Conservation (phyloP, 2,329 filamentous ascomycete genomes). For the Sclerotinia nivalis region DNA sequence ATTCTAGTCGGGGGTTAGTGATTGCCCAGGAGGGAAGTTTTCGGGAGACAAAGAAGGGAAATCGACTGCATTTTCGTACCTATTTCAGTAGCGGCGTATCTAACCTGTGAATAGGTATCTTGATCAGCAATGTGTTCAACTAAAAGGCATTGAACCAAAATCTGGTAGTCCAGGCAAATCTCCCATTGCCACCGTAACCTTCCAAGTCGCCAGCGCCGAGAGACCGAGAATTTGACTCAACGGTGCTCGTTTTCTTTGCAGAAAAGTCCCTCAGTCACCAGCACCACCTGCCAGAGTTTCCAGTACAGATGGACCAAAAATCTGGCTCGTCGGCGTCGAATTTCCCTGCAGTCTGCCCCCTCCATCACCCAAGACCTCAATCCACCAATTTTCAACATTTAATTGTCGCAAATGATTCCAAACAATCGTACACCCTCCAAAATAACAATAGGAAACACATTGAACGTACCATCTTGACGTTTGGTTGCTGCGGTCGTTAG, state of each 20-base stretch:
- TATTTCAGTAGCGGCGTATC: conserved; percentile 72
- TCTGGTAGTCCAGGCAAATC: not conserved
- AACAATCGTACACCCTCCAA: conserved; percentile 12
- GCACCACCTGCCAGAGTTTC: not conserved
- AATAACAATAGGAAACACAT: conserved; percentile 7
- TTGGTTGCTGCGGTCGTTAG: conserved; percentile 24
- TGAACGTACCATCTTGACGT: conserved; percentile 28
- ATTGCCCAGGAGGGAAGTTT: conserved; percentile 65
- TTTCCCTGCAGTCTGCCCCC: not conserved
- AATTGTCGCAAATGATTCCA: conserved; percentile 21
- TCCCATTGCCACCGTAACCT: not conserved
- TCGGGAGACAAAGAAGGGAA: conserved; percentile 23
- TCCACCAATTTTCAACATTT: conserved; percentile 4
- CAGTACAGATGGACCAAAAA: not conserved
- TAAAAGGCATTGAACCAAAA: not conserved
- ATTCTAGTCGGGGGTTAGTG: conserved; percentile 3
- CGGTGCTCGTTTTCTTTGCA: not conserved
- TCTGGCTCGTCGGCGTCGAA: not conserved
- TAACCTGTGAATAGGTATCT: conserved; percentile 60
- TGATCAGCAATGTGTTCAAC: not conserved
- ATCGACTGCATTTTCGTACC: conserved; percentile 11
- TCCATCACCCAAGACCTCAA: conserved; percentile 15
- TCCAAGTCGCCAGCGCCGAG: not conserved
- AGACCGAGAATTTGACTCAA: not conserved
- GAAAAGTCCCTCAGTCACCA: not conserved